These are phyloP conservation scores for Populus hybrid DNA, from an alignment of 441 rosid genomes.

Conservation along the genomic window DNA sequence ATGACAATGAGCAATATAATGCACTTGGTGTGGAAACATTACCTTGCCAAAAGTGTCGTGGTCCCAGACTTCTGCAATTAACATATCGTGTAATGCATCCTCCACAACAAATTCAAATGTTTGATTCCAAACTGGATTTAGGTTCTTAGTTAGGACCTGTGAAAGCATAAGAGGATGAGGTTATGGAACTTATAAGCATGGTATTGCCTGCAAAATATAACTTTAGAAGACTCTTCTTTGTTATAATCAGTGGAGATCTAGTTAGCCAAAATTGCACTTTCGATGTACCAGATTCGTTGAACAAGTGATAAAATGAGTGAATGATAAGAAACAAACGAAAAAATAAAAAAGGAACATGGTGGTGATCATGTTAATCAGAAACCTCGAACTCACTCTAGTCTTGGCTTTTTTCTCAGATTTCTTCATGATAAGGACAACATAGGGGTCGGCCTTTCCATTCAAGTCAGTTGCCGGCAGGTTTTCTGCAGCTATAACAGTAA, in stretches of 20 bases:
- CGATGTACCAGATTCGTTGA: not conserved
- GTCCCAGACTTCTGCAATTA: constrained; percentile 67
- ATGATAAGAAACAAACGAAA: not conserved
- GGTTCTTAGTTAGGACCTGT: not conserved
- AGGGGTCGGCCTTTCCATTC: constrained; percentile 97
- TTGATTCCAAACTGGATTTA: not conserved
- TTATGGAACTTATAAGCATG: not conserved
- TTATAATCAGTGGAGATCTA: not conserved
- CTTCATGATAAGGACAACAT: constrained; percentile 77
- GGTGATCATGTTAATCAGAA: not conserved
- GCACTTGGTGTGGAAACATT: not conserved
- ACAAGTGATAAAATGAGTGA: not conserved
- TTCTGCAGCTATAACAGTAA: constrained; percentile 82
- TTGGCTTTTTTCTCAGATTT: constrained; percentile 74
- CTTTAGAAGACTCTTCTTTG: not conserved
- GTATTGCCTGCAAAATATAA: not conserved
- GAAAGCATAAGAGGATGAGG: constrained; percentile 22
- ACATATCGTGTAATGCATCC: constrained; percentile 75
- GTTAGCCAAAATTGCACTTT: not conserved
- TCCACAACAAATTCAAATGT: constrained; percentile 42
- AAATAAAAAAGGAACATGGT: not conserved
- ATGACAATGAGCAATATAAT: not conserved
- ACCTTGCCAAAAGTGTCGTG: constrained; percentile 88
- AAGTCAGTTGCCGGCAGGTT: constrained; percentile 77
- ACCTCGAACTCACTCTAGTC: constrained; percentile 68